phyloP scores from a whole-genome alignment of 2,329 filamentous ascomycete species.

The Aspergillus sp. region DNA sequence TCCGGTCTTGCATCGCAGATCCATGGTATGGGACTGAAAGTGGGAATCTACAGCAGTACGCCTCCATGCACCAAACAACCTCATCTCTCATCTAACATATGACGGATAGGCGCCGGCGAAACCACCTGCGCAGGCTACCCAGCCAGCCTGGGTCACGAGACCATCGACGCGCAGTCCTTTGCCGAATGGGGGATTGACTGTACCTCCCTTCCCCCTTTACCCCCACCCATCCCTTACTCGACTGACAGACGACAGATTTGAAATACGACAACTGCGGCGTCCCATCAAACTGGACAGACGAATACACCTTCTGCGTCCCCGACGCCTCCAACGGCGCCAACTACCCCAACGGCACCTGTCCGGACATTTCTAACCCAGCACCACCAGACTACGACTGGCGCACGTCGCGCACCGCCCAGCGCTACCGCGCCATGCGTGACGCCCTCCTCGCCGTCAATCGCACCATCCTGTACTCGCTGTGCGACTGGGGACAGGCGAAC shows the following conservation, averaged over 20 bases:
- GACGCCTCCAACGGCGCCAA: conserved; percentile 32
- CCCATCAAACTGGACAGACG: conserved; percentile 37
- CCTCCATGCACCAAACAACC: background rate
- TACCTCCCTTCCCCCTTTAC: conserved; percentile 8
- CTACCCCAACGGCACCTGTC: conserved; percentile 43
- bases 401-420: conserved; percentile 45
- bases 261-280: conserved; percentile 59
- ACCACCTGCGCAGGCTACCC: conserved; percentile 57
- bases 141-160: conserved; percentile 56
- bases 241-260: conserved; percentile 37
- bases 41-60: conserved; percentile 60
- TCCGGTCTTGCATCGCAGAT: conserved; percentile 52
- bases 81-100: background rate
- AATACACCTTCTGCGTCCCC: conserved; percentile 40
- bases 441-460: conserved; percentile 45
- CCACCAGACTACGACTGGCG: conserved; percentile 52
- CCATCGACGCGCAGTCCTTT: conserved; percentile 57
- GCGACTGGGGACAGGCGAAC: conserved; percentile 53
- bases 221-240: background rate
- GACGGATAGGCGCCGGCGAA: conserved; percentile 26
- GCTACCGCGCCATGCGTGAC: conserved; percentile 54
- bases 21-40: conserved; percentile 57
- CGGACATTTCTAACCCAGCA: conserved; percentile 33
- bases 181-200: conserved; percentile 59
- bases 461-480: conserved; percentile 52